These are phyloP conservation scores for Asparagopsis taxiformis DNA, from an alignment of 31 red algal species.

Conservation along the genomic window DNA sequence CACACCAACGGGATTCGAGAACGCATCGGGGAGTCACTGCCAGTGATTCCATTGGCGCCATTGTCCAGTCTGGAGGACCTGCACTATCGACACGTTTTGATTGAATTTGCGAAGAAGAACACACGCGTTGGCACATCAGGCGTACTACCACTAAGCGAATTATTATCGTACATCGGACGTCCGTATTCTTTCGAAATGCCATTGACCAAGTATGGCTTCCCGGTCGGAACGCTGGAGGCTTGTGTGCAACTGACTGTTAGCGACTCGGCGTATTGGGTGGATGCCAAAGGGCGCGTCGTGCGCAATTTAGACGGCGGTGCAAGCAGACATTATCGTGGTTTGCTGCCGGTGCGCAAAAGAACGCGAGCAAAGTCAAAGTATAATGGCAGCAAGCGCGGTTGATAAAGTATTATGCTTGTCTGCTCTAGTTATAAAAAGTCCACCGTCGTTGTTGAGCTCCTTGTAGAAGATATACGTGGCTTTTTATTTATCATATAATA, in stretches of 20 bases:
- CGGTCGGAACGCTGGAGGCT: constrained; percentile 64
- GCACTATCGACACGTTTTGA: constrained; percentile 48
- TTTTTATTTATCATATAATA: too few relatives aligned
- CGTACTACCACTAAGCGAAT: constrained; percentile 43
- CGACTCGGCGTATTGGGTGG: constrained; percentile 55
- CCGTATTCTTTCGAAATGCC: constrained; percentile 66
- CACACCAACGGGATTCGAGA: constrained; percentile 39
- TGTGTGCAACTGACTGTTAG: constrained; percentile 61
- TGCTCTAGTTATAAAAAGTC: too few relatives aligned
- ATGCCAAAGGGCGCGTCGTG: constrained; percentile 48
- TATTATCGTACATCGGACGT: constrained; percentile 34
- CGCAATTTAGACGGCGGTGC: constrained; percentile 39
- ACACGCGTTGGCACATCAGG: constrained; percentile 63
- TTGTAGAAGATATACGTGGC: too few relatives aligned
- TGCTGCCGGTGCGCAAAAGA: constrained; percentile 25
- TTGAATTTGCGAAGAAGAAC: constrained; percentile 64
- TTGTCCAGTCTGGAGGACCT: constrained; percentile 38
- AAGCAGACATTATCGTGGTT: constrained; percentile 14
- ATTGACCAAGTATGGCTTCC: constrained; percentile 76
- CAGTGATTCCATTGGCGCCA: constrained; percentile 60
- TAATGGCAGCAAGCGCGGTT: too few relatives aligned
- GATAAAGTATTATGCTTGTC: too few relatives aligned
- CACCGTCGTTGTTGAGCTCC: too few relatives aligned
- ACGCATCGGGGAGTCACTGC: constrained; percentile 61
- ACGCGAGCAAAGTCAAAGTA: constrained; percentile 22